Evolutionary conservation across 345 rosid genomes (phyloP).

Genomic region (Eutrema heterophyllum): DNA sequence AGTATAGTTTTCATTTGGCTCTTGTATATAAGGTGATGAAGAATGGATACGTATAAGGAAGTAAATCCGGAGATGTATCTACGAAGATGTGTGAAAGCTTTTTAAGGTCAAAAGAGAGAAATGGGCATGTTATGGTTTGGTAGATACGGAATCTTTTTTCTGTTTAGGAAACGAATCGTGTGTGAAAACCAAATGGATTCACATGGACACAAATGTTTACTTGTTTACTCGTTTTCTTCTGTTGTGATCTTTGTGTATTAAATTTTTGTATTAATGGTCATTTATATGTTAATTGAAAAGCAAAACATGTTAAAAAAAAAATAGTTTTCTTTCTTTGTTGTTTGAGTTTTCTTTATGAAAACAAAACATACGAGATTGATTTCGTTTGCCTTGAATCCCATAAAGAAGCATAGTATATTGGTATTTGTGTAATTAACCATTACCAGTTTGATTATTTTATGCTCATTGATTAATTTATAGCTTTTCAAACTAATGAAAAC

Average conservation of each 20-base stretch:
- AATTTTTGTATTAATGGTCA: too few relatives aligned
- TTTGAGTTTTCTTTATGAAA: too few relatives aligned
- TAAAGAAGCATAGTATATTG: too few relatives aligned
- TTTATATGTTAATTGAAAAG: too few relatives aligned
- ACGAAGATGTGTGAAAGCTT: background rate
- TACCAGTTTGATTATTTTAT: too few relatives aligned
- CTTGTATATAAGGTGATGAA: slow-evolving; percentile 8
- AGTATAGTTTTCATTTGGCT: background rate
- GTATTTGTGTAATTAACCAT: too few relatives aligned
- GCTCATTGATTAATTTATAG: too few relatives aligned
- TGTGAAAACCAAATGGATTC: slow-evolving; percentile 14
- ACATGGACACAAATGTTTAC: background rate
- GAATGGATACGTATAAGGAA: slow-evolving; percentile 6
- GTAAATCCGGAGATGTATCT: slow-evolving; percentile 3
- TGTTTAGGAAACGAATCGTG: slow-evolving; percentile 15
- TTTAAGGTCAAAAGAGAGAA: background rate
- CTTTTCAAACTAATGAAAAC: too few relatives aligned
- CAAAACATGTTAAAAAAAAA: too few relatives aligned
- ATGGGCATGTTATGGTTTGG: slow-evolving; percentile 6
- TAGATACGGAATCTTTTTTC: background rate
- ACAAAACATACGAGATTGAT: too few relatives aligned
- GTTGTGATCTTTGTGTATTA: background rate
- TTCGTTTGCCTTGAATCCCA: too few relatives aligned
- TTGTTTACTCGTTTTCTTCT: background rate
- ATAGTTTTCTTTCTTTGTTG: too few relatives aligned